Percentiles rank a stretch among this genome's conserved stretches.
These are phyloP conservation scores for Orbilia quercus DNA, from an alignment of 2,329 filamentous ascomycete species.

Conservation along the genomic window DNA sequence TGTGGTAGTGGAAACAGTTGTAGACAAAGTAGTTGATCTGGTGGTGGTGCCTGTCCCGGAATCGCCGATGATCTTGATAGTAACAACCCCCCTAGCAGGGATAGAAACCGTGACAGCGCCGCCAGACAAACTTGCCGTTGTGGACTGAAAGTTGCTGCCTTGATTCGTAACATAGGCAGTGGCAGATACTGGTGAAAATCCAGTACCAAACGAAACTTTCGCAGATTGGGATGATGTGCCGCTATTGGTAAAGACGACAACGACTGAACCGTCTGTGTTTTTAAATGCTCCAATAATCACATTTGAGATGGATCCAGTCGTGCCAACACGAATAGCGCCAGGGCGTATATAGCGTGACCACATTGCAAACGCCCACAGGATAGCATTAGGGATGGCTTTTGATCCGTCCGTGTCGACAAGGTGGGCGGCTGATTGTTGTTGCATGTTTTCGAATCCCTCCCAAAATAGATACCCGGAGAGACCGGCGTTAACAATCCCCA, in stretches of 20 bases:
- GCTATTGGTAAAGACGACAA: constrained; percentile 63
- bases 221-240: constrained; percentile 55
- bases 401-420: constrained; percentile 59
- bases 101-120: constrained; percentile 44
- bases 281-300: constrained; percentile 59
- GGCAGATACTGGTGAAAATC: constrained; percentile 34
- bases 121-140: constrained; percentile 21
- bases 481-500: constrained; percentile 66
- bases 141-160: constrained; percentile 26
- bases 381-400: constrained; percentile 62
- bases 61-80: constrained; percentile 29
- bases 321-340: constrained; percentile 63
- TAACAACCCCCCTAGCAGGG: constrained; percentile 39
- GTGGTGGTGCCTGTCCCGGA: constrained; percentile 38
- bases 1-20: constrained; percentile 57
- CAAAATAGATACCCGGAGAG: constrained; percentile 70
- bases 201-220: constrained; percentile 55
- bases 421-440: constrained; percentile 61
- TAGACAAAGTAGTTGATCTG: constrained; percentile 57
- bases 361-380: constrained; percentile 65
- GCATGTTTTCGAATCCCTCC: constrained; percentile 66
- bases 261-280: constrained; percentile 61
- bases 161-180: constrained; percentile 38
- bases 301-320: constrained; percentile 57
- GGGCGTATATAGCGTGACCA: constrained; percentile 63